These are phyloP conservation scores for Xylaria cubensis DNA, from an alignment of 495 filamentous ascomycete genomes.

Conservation along the genomic window DNA sequence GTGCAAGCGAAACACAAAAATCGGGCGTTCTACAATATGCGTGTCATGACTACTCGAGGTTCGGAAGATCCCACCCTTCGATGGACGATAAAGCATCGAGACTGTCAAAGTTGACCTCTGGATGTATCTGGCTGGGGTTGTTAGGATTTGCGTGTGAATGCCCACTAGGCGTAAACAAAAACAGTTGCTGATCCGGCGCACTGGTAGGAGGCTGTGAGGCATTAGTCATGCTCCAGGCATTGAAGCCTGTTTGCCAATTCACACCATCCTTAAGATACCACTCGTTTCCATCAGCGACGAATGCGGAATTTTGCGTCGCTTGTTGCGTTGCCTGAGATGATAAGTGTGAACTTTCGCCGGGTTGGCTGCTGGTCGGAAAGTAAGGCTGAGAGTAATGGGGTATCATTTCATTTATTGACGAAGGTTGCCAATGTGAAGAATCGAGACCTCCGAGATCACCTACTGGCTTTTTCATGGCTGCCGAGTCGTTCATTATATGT, in stretches of 20 bases:
- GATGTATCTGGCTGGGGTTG: constrained; percentile 29
- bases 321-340: constrained; percentile 28
- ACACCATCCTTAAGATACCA: constrained; percentile 60
- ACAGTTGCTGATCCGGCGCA: constrained; percentile 36
- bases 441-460: constrained; percentile 26
- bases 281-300: constrained; percentile 55
- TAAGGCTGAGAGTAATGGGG: constrained; percentile 26
- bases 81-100: constrained; percentile 37
- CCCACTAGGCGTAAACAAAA: constrained; percentile 36
- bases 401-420: constrained; percentile 23
- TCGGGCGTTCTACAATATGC: neutral
- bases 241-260: constrained; percentile 56
- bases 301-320: constrained; percentile 37
- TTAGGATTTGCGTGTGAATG: constrained; percentile 25
- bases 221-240: constrained; percentile 46
- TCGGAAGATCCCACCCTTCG: constrained; percentile 39
- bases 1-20: neutral
- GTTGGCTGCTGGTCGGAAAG: constrained; percentile 14
- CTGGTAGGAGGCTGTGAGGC: constrained; percentile 12
- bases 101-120: constrained; percentile 38
- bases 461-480: constrained; percentile 29
- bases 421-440: constrained; percentile 22
- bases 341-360: constrained; percentile 18
- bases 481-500: constrained; percentile 30
- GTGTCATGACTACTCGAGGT: constrained; percentile 31